Conservation (phyloP, 2,329 filamentous ascomycete species). For the Aspergillus hortae region DNA sequence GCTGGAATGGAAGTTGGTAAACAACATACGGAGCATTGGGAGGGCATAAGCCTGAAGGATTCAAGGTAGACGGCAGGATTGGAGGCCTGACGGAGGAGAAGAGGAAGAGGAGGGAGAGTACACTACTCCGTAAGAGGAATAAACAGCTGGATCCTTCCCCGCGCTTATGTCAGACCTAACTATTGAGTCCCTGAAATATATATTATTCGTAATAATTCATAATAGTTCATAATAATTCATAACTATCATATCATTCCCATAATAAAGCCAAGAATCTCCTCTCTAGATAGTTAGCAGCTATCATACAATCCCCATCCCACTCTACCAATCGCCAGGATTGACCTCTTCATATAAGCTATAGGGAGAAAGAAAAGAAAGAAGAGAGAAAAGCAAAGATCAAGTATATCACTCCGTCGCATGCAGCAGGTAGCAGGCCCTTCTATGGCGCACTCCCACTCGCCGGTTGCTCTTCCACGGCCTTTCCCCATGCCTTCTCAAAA, state of each 20-base stretch:
- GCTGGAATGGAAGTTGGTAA: background rate
- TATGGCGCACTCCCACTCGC: constrained; percentile 5
- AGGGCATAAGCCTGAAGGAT: no score
- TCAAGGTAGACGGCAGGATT: background rate
- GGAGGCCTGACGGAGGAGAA: background rate
- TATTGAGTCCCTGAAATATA: background rate
- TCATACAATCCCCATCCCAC: constrained; percentile 1
- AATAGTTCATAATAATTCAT: background rate
- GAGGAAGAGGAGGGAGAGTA: no score
- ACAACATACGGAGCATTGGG: no score
- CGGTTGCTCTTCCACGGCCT: constrained; percentile 29
- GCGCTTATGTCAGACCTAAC: background rate
- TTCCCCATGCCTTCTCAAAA: constrained; percentile 37
- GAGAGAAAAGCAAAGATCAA: background rate
- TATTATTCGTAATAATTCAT: no score
- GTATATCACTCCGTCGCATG: no score
- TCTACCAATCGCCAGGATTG: constrained; percentile 2
- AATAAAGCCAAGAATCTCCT: background rate
- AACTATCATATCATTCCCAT: background rate
- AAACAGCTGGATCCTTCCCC: background rate
- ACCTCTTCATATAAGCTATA: background rate
- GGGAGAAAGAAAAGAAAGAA: background rate
- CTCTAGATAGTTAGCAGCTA: background rate
- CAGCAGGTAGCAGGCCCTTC: background rate
- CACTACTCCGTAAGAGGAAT: background rate